These are phyloP conservation scores for Cercophora scortea DNA, from an alignment of 495 filamentous ascomycete species.

Conservation along the genomic window DNA sequence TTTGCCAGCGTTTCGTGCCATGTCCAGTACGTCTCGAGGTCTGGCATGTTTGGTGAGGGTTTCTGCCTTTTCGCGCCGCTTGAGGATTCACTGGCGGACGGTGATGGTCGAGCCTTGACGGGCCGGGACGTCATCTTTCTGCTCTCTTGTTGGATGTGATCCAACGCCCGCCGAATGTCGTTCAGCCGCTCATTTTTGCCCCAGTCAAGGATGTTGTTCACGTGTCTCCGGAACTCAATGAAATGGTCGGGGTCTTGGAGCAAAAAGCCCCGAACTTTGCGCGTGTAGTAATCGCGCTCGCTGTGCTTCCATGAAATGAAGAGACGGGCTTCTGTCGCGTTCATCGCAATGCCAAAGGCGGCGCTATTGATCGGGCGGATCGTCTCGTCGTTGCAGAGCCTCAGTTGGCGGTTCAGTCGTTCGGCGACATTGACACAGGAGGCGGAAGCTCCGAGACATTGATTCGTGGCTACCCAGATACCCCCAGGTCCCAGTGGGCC, in stretches of 20 bases:
- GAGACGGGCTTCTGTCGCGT: conserved; percentile 12
- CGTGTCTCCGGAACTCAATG: conserved; percentile 24
- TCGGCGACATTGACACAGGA: conserved; percentile 3
- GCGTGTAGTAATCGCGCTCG: conserved; percentile 20
- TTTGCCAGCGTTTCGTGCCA: too few species aligned
- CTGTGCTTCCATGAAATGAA: not conserved
- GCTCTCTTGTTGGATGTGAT: conserved; percentile 8
- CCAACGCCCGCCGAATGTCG: conserved; percentile 22
- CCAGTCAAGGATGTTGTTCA: conserved; percentile 29
- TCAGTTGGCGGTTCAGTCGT: conserved; percentile 15
- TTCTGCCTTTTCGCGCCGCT: not conserved
- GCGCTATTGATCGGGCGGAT: conserved; percentile 15
- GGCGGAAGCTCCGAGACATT: conserved; percentile 20
- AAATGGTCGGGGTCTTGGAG: conserved; percentile 18
- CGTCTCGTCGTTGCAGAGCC: conserved; percentile 7
- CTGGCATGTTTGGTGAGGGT: not conserved
- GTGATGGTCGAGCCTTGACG: not conserved
- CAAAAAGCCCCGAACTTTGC: conserved; percentile 5
- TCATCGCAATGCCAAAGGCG: conserved; percentile 25
- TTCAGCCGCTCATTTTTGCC: conserved; percentile 20
- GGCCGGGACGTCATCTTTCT: not conserved
- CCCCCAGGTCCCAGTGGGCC: conserved; percentile 3
- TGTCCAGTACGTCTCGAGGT: too few species aligned
- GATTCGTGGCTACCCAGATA: conserved; percentile 23
- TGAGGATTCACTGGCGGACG: not conserved